A percentile compares a stretch with the other conserved stretches of the same genome.
Conservation (phyloP, 805 yeast species). For the Diddensiella santjacobensis region DNA sequence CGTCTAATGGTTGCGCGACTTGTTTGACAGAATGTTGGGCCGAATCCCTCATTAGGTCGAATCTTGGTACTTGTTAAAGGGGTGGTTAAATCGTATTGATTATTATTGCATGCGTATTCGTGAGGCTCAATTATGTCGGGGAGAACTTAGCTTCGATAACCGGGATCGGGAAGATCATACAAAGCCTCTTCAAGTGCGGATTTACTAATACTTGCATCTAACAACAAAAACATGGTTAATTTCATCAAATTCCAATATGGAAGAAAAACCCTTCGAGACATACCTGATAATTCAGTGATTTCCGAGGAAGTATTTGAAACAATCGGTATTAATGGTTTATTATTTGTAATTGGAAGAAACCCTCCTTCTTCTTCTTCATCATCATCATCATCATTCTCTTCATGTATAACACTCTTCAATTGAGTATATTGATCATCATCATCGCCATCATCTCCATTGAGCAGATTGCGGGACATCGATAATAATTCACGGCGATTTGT, state of each 20-base stretch:
- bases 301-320: constrained; percentile 10
- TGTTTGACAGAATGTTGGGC: too few relatives aligned
- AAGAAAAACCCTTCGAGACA: too few relatives aligned
- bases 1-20: too few relatives aligned
- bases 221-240: too few relatives aligned
- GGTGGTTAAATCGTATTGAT: too few relatives aligned
- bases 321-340: too few relatives aligned
- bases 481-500: background rate
- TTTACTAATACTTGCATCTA: constrained; percentile 30
- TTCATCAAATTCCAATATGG: too few relatives aligned
- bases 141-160: background rate
- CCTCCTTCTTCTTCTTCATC: constrained; percentile 15
- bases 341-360: constrained; percentile 11
- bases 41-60: too few relatives aligned
- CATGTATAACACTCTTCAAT: background rate
- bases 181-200: constrained; percentile 36
- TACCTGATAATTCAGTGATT: constrained; percentile 13
- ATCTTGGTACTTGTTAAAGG: too few relatives aligned
- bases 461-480: constrained; percentile 5
- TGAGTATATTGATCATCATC: background rate
- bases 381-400: constrained; percentile 2
- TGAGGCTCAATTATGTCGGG: too few relatives aligned
- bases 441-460: background rate
- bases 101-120: too few relatives aligned
- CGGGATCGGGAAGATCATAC: constrained; percentile 15